Evolutionary conservation across 2,329 filamentous ascomycete genomes (phyloP), one percentile per base, ranked within the genome.

Genomic region (Corynespora cassiicola): DNA sequence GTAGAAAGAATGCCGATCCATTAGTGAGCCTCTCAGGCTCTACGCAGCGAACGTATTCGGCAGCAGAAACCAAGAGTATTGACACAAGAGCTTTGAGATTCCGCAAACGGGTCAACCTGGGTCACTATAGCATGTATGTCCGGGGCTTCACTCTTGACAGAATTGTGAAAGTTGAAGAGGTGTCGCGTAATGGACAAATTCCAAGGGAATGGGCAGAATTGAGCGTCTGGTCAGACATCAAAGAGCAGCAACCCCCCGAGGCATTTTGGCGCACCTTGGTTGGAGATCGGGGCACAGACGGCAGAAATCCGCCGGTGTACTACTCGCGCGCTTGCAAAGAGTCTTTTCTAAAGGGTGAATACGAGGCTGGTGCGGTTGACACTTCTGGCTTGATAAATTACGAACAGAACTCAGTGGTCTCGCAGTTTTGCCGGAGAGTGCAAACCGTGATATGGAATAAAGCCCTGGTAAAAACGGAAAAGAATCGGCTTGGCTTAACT

Each of bases 1-100:
- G 58, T 6, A 47, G 66, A 8, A 56, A 47, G 21, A 67, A 70
- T 39, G 67, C 68, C 4, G 68, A 71, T 20, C 50, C 65, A 0
- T 42, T 72, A 0, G 66, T 71, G 1, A 68, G 67, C 0, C 10
- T 47, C 2, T 65, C 64, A 1, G 39, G 37, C 2, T 38, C 47
- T 2, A 46, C 45, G 1, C 47, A 59, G 3, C 31, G 56, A 10
- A 67, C 56, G 25, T 71, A 71, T 42, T 52, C 32, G 11, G 66
- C 66, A 1, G 62, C 57, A 1, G 48, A 60, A 17, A 50, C 39
- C 23, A 54, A 53, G 15, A 24, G 34, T 3, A 25, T 61, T 1
- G 49, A 59, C 30, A 22, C 46, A 5, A 37, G 52, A 10, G 24
- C 21, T 2, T 26, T 62, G 6, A 41, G 34, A 28, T 65, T 68